Conservation (phyloP, 768 basidiomycete species). For the Calocybe gangraenosa region DNA sequence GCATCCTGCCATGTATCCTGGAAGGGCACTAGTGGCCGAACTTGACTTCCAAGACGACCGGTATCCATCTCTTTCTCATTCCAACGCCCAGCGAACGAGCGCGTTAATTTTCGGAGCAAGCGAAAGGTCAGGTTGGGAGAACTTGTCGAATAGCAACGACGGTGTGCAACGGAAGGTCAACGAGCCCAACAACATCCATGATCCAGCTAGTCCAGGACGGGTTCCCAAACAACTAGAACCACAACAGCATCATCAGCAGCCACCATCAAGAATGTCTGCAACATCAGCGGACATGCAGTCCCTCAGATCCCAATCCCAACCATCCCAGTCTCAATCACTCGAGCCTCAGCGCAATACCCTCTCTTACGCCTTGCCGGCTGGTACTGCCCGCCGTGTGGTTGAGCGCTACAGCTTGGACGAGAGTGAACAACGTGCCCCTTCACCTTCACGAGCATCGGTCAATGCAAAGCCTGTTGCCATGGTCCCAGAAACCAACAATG, state of each 20-base stretch:
- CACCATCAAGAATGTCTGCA: conserved; percentile 20
- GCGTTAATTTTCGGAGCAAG: conserved; percentile 25
- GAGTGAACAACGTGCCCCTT: conserved; percentile 27
- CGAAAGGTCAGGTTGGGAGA: conserved; percentile 25
- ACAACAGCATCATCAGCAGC: conserved; percentile 17
- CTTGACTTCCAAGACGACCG: conserved; percentile 62
- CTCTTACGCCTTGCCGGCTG: conserved; percentile 43
- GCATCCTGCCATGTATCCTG: conserved; percentile 38
- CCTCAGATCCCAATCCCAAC: conserved; percentile 24
- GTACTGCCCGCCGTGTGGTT: conserved; percentile 39
- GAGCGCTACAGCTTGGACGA: conserved; percentile 55
- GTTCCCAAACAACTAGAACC: conserved; percentile 21
- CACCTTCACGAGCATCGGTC: conserved; percentile 32
- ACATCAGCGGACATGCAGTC: conserved; percentile 28
- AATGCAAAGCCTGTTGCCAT: conserved; percentile 29
- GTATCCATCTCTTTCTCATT: conserved; percentile 36
- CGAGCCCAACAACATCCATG: conserved; percentile 14
- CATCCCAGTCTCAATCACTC: conserved; percentile 24
- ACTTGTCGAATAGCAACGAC: conserved; percentile 14
- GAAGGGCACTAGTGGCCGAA: conserved; percentile 50
- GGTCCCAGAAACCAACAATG: conserved; percentile 23
- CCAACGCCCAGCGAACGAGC: conserved; percentile 20
- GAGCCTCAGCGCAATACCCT: conserved; percentile 34
- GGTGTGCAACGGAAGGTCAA: conserved; percentile 12
- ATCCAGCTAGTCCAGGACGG: conserved; percentile 17